Evolutionary conservation across 352 stramenopile species (phyloP).

Genomic region (Thraustotheca clavata): DNA sequence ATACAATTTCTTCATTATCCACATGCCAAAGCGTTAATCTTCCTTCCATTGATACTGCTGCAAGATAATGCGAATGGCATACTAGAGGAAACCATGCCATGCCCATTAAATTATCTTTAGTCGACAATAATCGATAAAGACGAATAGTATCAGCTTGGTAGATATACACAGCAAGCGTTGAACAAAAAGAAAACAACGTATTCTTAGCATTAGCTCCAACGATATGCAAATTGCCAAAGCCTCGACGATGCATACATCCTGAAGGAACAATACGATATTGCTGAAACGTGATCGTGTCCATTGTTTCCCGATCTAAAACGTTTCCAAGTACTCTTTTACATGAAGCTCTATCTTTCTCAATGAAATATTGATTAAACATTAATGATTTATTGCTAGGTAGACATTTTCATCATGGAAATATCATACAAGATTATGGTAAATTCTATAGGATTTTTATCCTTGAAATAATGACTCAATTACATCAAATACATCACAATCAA

Average conservation of each 20-base stretch:
- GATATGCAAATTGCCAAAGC: slow-evolving; percentile 10
- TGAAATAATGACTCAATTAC: too few relatives aligned
- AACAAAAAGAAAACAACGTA: slow-evolving; percentile 18
- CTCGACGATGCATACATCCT: slow-evolving; percentile 17
- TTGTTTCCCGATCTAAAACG: neutral
- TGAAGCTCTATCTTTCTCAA: neutral
- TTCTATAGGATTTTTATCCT: too few relatives aligned
- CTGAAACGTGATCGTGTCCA: neutral
- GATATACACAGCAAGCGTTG: slow-evolving; percentile 17
- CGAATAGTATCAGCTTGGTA: neutral
- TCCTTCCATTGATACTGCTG: neutral
- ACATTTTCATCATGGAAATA: too few relatives aligned
- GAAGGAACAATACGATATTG: slow-evolving; percentile 16
- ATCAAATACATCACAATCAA: too few relatives aligned
- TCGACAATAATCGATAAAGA: slow-evolving; percentile 10
- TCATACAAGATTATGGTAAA: too few relatives aligned
- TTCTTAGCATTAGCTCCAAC: slow-evolving; percentile 1
- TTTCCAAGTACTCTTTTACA: too few relatives aligned
- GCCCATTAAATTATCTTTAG: slow-evolving; percentile 12
- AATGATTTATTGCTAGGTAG: too few relatives aligned
- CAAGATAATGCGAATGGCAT: neutral
- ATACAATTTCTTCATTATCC: slow-evolving; percentile 14
- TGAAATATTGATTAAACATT: too few relatives aligned
- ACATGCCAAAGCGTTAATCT: slow-evolving; percentile 9
- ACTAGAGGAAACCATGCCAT: neutral